Evolutionary conservation across 768 basidiomycete species (phyloP).

Genomic region (Tricholoma flavovirens): DNA sequence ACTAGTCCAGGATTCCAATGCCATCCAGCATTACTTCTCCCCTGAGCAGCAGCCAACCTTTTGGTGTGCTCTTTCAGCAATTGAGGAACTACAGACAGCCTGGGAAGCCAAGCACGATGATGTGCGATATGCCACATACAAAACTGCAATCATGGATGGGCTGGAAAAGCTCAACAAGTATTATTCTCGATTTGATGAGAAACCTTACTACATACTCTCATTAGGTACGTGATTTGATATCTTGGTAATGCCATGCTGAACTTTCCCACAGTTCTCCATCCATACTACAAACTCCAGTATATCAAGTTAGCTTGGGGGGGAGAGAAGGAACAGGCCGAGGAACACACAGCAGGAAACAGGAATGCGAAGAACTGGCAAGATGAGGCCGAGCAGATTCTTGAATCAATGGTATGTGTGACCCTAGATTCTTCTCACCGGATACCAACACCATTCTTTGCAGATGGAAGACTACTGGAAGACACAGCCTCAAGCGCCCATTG

Average conservation of each 20-base stretch:
- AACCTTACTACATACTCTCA: conserved; percentile 17
- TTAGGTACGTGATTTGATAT: conserved; percentile 5
- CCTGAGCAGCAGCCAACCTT: not conserved
- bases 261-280: conserved; percentile 16
- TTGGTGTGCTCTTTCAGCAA: not conserved
- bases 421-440: not conserved
- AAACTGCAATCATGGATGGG: conserved; percentile 14
- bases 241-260: not conserved
- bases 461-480: not conserved
- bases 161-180: conserved; percentile 21
- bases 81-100: not conserved
- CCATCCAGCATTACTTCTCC: not conserved
- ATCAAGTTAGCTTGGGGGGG: conserved; percentile 24
- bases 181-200: conserved; percentile 16
- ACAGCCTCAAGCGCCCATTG: conserved; percentile 39
- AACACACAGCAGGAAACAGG: conserved; percentile 9
- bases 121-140: conserved; percentile 12
- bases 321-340: conserved; percentile 16
- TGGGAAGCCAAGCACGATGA: conserved; percentile 1
- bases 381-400: conserved; percentile 12
- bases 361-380: conserved; percentile 20
- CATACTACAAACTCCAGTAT: conserved; percentile 26
- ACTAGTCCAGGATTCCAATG: not conserved
- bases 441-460: not conserved
- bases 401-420: not conserved